Conservation (phyloP, 129 eudicot species). For the Rutidosis leptorrhynchoides region DNA sequence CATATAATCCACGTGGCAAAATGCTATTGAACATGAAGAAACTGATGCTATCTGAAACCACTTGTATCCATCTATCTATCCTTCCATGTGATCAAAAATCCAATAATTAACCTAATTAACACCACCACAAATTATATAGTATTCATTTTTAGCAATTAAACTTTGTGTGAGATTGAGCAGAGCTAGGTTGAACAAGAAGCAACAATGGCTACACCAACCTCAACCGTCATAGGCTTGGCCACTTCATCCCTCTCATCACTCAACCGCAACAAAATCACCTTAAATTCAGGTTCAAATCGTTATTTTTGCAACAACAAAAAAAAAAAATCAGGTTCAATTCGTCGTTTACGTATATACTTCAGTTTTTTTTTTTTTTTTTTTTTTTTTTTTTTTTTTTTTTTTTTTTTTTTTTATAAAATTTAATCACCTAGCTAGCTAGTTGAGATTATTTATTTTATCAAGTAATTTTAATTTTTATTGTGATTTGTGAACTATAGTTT, state of each 20-base stretch:
- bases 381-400: too few species aligned
- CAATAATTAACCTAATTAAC: conserved; percentile 15
- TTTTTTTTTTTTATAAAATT: too few species aligned
- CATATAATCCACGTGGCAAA: conserved; percentile 54
- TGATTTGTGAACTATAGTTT: too few species aligned
- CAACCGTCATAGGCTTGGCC: conserved; percentile 75
- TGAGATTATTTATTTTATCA: too few species aligned
- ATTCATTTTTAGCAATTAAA: neutral
- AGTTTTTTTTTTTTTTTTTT: too few species aligned
- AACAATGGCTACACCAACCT: conserved; percentile 65
- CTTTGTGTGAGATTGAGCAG: neutral
- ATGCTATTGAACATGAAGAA: conserved; percentile 36
- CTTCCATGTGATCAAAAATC: conserved; percentile 32
- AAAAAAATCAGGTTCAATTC: too few species aligned
- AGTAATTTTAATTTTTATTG: too few species aligned
- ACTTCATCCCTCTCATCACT: conserved; percentile 51
- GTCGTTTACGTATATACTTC: too few species aligned
- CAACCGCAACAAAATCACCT: conserved; percentile 42
- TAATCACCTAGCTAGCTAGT: neutral
- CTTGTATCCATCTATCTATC: conserved; percentile 39
- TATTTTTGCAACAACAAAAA: too few species aligned
- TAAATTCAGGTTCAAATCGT: conserved; percentile 53
- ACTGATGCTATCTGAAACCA: conserved; percentile 46
- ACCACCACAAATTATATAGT: neutral
- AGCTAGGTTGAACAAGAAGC: neutral